Percentiles rank a stretch among this genome's conserved stretches.
phyloP scores from a whole-genome alignment of 2,329 filamentous ascomycete species.

The Beauveria medogensis region DNA sequence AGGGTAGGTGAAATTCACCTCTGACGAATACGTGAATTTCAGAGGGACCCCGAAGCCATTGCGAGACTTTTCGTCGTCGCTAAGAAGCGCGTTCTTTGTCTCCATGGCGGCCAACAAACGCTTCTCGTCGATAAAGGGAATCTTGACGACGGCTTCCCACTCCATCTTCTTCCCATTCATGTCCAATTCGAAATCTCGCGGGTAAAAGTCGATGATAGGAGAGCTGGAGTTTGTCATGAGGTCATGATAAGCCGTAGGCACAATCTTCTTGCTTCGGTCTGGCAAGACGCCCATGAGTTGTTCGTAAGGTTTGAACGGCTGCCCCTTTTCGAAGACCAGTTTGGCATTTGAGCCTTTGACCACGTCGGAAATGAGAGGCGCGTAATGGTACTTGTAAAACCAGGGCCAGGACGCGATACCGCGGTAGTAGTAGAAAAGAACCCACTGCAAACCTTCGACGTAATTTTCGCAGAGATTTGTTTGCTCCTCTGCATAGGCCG shows the following conservation, averaged over 20 bases:
- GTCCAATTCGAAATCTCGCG: constrained; percentile 90
- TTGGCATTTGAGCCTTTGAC: constrained; percentile 79
- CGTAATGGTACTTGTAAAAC: constrained; percentile 96
- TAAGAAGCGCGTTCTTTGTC: constrained; percentile 71
- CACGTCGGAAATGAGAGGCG: constrained; percentile 96
- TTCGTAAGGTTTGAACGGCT: constrained; percentile 90
- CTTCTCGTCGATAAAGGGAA: constrained; percentile 94
- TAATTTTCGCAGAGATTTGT: constrained; percentile 87
- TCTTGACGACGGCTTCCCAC: constrained; percentile 98
- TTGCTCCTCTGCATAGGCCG: constrained; percentile 68
- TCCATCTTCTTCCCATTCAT: constrained; percentile 99
- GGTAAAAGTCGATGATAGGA: constrained; percentile 96
- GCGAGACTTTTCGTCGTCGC: constrained; percentile 66
- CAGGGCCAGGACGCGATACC: constrained; percentile 98
- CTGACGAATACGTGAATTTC: constrained; percentile 80
- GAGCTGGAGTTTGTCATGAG: constrained; percentile 88
- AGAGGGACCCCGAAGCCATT: constrained; percentile 89
- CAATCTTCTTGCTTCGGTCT: constrained; percentile 94
- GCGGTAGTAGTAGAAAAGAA: constrained; percentile 94
- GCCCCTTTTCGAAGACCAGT: constrained; percentile 86
- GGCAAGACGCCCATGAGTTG: constrained; percentile 98
- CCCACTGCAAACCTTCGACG: constrained; percentile 95
- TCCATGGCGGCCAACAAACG: constrained; percentile 79
- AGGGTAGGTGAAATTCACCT: constrained; percentile 73
- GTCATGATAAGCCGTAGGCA: constrained; percentile 77